Evolutionary conservation across 164 flowering plant species (phyloP).

Genomic region (Liriodendron chinense): DNA sequence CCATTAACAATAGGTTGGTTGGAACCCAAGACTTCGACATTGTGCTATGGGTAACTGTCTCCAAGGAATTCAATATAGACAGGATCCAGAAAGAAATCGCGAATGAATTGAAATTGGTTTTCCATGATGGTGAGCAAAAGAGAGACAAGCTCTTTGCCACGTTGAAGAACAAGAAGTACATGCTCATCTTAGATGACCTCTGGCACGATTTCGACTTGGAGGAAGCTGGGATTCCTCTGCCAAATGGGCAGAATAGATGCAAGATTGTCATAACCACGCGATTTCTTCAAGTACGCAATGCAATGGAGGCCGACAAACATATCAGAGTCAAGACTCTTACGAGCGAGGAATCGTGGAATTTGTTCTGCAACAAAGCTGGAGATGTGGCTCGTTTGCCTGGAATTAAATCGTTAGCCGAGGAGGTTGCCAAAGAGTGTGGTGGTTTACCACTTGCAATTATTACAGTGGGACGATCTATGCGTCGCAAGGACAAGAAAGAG

Average conservation of each 20-base stretch:
- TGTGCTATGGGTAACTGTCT: constrained; percentile 2
- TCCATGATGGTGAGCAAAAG: not conserved
- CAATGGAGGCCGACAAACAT: not conserved
- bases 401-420: not conserved
- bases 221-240: constrained; percentile 2
- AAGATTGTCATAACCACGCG: not conserved
- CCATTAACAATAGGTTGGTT: not conserved
- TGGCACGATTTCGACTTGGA: not conserved
- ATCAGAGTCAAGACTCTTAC: not conserved
- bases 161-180: not conserved
- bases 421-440: not conserved
- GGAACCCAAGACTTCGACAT: not conserved
- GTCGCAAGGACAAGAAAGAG: not conserved
- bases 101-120: not conserved
- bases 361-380: constrained; percentile 3
- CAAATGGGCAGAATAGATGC: not conserved
- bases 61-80: not conserved
- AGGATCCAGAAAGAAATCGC: constrained; percentile 6
- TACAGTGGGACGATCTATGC: constrained; percentile 3
- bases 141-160: not conserved
- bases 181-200: constrained; percentile 8
- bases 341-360: not conserved
- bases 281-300: not conserved
- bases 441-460: constrained; percentile 8
- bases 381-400: not conserved